These are phyloP conservation scores for Microdochium bolleyi DNA, from an alignment of 2,329 filamentous ascomycete genomes.

Conservation along the genomic window DNA sequence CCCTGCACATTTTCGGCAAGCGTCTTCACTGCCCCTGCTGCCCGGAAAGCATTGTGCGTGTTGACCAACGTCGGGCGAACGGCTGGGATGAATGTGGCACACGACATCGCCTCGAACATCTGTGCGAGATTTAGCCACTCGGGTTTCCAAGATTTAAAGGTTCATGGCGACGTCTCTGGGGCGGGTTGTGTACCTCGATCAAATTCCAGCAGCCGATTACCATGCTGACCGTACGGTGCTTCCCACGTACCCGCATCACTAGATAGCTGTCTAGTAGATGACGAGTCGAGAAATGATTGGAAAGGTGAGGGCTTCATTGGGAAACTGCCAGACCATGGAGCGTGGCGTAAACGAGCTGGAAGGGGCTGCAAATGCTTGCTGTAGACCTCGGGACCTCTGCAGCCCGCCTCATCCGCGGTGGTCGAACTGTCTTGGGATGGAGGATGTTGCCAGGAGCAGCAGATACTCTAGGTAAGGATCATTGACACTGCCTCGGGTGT, in stretches of 20 bases:
- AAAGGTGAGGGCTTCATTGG: not conserved
- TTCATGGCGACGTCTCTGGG: not conserved
- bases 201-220: not conserved
- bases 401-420: not conserved
- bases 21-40: not conserved
- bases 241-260: not conserved
- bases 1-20: not conserved
- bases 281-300: not conserved
- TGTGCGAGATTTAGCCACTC: not conserved
- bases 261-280: not conserved
- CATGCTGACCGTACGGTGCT: not conserved
- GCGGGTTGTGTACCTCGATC: not conserved
- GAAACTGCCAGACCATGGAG: not conserved
- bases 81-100: not conserved
- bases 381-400: not conserved
- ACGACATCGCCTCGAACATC: not conserved
- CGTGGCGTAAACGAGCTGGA: not conserved
- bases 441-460: not conserved
- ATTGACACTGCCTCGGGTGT: not conserved
- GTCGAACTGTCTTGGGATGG: not conserved
- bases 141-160: not conserved
- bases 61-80: not conserved
- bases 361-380: not conserved
- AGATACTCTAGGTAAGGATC: not conserved
- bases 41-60: not conserved